Conservation (phyloP, 2,329 filamentous ascomycete species). For the Fusarium sacchari region DNA sequence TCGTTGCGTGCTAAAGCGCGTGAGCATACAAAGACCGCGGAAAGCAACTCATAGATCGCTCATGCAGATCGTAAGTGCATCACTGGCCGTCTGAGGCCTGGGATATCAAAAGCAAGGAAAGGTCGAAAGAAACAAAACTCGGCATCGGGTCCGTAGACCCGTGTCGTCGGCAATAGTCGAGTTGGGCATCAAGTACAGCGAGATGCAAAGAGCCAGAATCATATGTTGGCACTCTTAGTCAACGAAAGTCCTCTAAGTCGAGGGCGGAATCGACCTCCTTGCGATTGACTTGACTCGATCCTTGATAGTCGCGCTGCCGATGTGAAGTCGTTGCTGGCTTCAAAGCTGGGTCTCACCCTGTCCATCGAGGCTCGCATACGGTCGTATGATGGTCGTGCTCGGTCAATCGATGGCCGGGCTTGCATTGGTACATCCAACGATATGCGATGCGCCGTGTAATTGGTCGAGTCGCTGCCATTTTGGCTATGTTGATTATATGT, state of each 20-base stretch:
- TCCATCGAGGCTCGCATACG: conserved; percentile 89
- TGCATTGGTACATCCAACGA: conserved; percentile 62
- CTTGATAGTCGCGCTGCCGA: conserved; percentile 85
- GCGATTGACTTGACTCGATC: conserved; percentile 78
- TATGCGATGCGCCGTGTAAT: conserved; percentile 77
- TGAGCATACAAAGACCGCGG: conserved; percentile 34
- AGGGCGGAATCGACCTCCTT: conserved; percentile 47
- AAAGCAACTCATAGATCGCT: conserved; percentile 57
- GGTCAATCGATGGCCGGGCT: conserved; percentile 69
- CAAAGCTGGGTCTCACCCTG: conserved; percentile 82
- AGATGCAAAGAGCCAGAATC: conserved; percentile 35
- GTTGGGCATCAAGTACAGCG: conserved; percentile 46
- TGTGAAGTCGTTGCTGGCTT: conserved; percentile 90
- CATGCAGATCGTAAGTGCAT: conserved; percentile 60
- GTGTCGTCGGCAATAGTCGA: conserved; percentile 24
- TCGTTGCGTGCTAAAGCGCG: conserved; percentile 26
- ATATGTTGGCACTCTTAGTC: conserved; percentile 53
- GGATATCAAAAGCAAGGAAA: conserved; percentile 52
- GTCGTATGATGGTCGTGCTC: conserved; percentile 86
- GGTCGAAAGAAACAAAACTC: conserved; percentile 14
- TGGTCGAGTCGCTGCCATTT: conserved; percentile 93
- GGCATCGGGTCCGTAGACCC: conserved; percentile 37
- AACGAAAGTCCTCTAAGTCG: conserved; percentile 57
- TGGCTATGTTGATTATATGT: conserved; percentile 82
- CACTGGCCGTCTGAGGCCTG: conserved; percentile 46